Percentiles rank a stretch among this genome's conserved stretches.
These are phyloP conservation scores for Acorus gramineus DNA, from an alignment of 106 monocot genomes.

Conservation along the genomic window DNA sequence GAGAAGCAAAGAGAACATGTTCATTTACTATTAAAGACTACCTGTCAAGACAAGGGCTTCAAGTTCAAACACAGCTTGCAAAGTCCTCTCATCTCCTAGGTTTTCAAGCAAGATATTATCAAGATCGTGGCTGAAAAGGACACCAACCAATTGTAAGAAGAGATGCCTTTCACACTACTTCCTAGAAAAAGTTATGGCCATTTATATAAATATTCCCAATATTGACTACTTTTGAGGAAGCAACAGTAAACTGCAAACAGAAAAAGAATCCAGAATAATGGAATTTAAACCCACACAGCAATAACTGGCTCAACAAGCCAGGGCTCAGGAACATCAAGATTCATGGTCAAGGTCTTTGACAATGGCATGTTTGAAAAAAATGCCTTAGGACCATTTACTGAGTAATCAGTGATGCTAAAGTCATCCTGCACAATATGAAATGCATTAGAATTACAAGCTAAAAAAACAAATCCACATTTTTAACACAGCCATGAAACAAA, in stretches of 20 bases:
- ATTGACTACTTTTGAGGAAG: too few relatives aligned
- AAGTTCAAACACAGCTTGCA: conserved; percentile 96
- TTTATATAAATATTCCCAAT: too few relatives aligned
- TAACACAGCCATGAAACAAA: not conserved
- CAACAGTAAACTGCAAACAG: too few relatives aligned
- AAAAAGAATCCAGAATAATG: not conserved
- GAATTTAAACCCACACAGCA: conserved; percentile 57
- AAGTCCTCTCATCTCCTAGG: conserved; percentile 62
- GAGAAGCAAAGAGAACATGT: too few relatives aligned
- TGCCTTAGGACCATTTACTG: conserved; percentile 75
- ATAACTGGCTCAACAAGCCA: conserved; percentile 93
- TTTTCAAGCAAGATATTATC: conserved; percentile 97
- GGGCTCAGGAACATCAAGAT: conserved; percentile 95
- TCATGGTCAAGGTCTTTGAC: conserved; percentile 94
- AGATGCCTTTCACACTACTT: not conserved
- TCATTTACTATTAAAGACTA: not conserved
- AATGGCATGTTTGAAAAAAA: conserved; percentile 93
- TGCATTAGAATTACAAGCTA: conserved; percentile 9
- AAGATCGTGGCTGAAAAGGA: conserved; percentile 70
- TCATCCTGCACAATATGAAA: conserved; percentile 61
- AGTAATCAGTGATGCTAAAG: conserved; percentile 64
- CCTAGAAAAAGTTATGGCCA: too few relatives aligned
- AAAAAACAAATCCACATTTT: not conserved
- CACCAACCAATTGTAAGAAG: conserved; percentile 1
- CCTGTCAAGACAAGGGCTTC: conserved; percentile 95